phyloP scores from a whole-genome alignment of 2,329 filamentous ascomycete genomes.

The Lasiodiplodia citricola region DNA sequence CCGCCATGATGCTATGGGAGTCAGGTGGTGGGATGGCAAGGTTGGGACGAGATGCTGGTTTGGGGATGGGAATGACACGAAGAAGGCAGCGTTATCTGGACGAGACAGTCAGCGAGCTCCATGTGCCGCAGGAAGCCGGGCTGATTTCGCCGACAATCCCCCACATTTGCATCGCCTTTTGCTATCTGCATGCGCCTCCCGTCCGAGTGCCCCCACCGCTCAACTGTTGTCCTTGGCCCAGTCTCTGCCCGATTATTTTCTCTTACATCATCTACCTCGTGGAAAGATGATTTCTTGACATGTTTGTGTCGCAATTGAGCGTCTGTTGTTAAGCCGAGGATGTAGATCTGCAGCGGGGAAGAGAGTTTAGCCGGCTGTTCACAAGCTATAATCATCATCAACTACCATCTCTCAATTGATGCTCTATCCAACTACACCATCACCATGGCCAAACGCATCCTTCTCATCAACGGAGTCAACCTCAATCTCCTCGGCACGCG shows the following conservation, averaged over 20 bases:
- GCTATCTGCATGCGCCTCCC: background rate
- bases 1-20: background rate
- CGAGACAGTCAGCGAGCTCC: background rate
- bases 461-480: slow-evolving; percentile 82
- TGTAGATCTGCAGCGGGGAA: background rate
- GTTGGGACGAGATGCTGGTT: background rate
- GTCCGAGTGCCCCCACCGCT: background rate
- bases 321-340: background rate
- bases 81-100: background rate
- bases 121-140: slow-evolving; percentile 7
- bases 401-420: background rate
- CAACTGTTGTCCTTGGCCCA: background rate
- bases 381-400: background rate
- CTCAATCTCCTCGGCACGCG: slow-evolving; percentile 79
- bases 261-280: background rate
- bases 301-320: background rate
- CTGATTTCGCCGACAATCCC: background rate
- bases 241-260: background rate
- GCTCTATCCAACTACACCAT: background rate
- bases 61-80: background rate
- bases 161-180: background rate
- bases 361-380: slow-evolving; percentile 2
- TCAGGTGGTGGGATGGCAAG: background rate
- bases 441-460: slow-evolving; percentile 56
- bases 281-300: background rate